Evolutionary conservation across 805 yeast species (phyloP), one percentile per base, ranked within the genome.

Genomic region (Myxozyma monticola): DNA sequence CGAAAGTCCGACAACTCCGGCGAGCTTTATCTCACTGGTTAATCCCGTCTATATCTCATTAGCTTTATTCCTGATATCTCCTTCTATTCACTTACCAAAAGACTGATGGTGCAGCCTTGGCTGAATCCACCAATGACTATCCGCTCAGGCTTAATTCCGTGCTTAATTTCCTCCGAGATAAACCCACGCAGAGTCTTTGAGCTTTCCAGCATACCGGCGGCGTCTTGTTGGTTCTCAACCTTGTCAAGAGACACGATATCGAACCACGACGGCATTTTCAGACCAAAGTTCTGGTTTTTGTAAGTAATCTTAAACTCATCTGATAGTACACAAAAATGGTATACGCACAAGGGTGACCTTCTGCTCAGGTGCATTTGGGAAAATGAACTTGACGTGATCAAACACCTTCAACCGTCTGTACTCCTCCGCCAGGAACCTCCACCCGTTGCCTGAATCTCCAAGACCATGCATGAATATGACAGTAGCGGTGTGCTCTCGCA

Each of bases 91-190:
- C 65, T 17, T 48, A 61, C 64, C 2, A 86, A 88, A 51, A 86
- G 70, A 1, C 93, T 71, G 9, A 91, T 54, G 1, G 95, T 89
- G 42, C 88, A 95, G 48, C 99, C 99, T 70, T 93, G 99, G 3
- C 95, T 84, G 65, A 93, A 93, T 0, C 99, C 99, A 30, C 98
- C 98, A 49, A 93, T 72, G n/a, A 93, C 72, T 40, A 93, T 85
- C 45, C 85, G 78, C 30, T 64, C 60, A 10, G 71, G 49, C 6
- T 71, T 63, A 21, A 70, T 63, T 4, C 76, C 76, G 6, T 51
- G 50, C 8, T 47, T 59, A 21, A 66, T 58, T 51, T 68, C 71
- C 28, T 62, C 61, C 17, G 56, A 55, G 22, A 73, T 53, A 10
- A 70, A 57, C 29, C 45, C 46, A 44, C 64, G 58, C 34, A 72